These are phyloP conservation scores for Lactarius pseudohatsudake DNA, from an alignment of 768 basidiomycete species.

Conservation along the genomic window DNA sequence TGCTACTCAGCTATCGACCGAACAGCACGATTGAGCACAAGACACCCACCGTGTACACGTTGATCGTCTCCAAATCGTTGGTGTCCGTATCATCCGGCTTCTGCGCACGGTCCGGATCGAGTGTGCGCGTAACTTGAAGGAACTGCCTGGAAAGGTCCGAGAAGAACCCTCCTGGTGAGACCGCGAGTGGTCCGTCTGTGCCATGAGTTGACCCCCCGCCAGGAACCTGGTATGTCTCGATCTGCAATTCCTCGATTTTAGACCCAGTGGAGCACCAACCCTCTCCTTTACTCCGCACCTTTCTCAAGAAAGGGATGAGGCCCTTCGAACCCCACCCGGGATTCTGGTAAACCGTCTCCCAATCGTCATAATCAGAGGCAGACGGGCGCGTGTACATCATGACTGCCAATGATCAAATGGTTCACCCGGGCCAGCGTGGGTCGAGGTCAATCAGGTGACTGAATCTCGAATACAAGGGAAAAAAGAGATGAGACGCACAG, in stretches of 20 bases:
- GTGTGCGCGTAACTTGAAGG: conserved; percentile 30
- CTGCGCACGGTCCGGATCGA: conserved; percentile 29
- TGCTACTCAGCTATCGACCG: background rate
- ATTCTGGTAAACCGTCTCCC: conserved; percentile 51
- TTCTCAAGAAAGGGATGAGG: conserved; percentile 56
- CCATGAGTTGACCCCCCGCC: conserved; percentile 43
- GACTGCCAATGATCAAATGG: conserved; percentile 24
- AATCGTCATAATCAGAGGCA: conserved; percentile 60
- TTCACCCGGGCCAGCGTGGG: background rate
- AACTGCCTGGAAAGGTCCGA: conserved; percentile 33
- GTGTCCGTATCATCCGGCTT: conserved; percentile 25
- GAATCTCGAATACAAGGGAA: background rate
- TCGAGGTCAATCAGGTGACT: background rate
- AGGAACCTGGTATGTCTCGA: conserved; percentile 41
- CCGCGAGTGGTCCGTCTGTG: conserved; percentile 44
- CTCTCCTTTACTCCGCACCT: conserved; percentile 39
- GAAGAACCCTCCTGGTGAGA: conserved; percentile 34
- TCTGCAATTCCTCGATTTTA: conserved; percentile 28
- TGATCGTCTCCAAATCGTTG: conserved; percentile 31
- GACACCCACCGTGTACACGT: conserved; percentile 32
- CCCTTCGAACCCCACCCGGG: conserved; percentile 59
- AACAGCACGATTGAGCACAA: background rate
- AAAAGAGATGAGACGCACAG: conserved; percentile 38
- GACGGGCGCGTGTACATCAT: conserved; percentile 57
- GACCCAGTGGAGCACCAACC: background rate